Base-by-base conservation (phyloP, 345 rosid species). In the Brassica nigra region DNA sequence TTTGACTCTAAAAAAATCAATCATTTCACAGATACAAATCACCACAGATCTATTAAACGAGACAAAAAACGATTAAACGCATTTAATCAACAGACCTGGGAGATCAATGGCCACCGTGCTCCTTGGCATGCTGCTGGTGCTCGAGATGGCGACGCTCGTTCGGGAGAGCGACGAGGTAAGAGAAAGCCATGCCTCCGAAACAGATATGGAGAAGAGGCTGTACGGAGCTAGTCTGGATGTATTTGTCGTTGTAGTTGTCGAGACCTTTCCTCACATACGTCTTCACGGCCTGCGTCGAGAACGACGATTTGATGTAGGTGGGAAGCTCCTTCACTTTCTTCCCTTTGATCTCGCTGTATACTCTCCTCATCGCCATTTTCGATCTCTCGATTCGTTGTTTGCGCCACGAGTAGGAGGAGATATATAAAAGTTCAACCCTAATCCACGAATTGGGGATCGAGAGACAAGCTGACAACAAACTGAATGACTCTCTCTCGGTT, bases 61-160 rank as follows among this genome's bases (percentile, higher is more conserved):
- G 11, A 11, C 55, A 47, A 47, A 64, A 64, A 64, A 71, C 30
- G 61, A 71, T 14, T 8, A 20, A 20, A 16, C 6, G 28, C 57
- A 78, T 49, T 33, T 33, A 9, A 70, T 23, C 54, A 44, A 12
- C 27, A 54, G 8, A 59, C 18, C 57, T n/a, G 7, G 5, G 47
- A 62, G 71, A 85, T 90, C 88, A 91, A 73, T 92, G 97, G 8
- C 82, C 85, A 75, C 84, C 89, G 59, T 90, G 95, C 64, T 89
- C 92, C 83, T 87, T 82, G 55, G 95, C 95, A 72, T 92, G 95
- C 81, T 87, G 92, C 86, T 88, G 84, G 82, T 91, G 98, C 86
- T 82, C 97, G 31, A 93, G 98, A 64, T 93, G 98, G 86, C 98
- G 97, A 68, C 98, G 97, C 79, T 91, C 97, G 70, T 93, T 87